Percentiles rank a stretch among this genome's conserved stretches.
Conservation (phyloP, 306 rosid genomes). For the Acacia confusa region DNA sequence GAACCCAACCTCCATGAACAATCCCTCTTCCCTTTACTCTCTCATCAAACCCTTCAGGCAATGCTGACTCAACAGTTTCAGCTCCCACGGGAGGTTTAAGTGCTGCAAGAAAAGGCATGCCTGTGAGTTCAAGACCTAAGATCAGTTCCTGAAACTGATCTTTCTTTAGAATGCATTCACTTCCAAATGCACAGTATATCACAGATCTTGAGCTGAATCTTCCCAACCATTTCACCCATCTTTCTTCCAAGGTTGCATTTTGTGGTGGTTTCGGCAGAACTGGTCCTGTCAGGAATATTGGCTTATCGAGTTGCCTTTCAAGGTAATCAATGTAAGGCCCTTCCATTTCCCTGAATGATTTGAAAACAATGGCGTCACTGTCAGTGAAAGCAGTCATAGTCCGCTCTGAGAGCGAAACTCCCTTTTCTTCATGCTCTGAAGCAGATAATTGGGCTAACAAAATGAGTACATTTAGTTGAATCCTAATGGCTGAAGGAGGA, state of each 20-base stretch:
- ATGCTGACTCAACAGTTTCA: slow-evolving; percentile 44
- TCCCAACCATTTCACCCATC: slow-evolving; percentile 57
- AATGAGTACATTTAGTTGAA: slow-evolving; percentile 45
- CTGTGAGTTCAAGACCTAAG: slow-evolving; percentile 67
- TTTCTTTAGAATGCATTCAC: slow-evolving; percentile 47
- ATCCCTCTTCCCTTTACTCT: slow-evolving; percentile 58
- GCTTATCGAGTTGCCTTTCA: slow-evolving; percentile 40
- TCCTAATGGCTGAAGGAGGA: slow-evolving; percentile 51
- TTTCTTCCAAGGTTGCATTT: slow-evolving; percentile 38
- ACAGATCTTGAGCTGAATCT: slow-evolving; percentile 36
- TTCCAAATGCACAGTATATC: slow-evolving; percentile 70
- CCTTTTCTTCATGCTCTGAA: neutral
- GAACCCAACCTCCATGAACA: slow-evolving; percentile 69
- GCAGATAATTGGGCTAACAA: neutral
- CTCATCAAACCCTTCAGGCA: slow-evolving; percentile 60
- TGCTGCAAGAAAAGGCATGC: slow-evolving; percentile 55
- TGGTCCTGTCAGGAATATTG: slow-evolving; percentile 60
- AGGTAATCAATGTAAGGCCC: slow-evolving; percentile 56
- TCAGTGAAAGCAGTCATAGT: slow-evolving; percentile 16
- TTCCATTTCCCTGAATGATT: slow-evolving; percentile 58
- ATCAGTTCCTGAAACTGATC: slow-evolving; percentile 54
- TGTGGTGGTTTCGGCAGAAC: slow-evolving; percentile 47
- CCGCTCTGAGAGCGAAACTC: slow-evolving; percentile 38
- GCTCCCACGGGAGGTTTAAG: slow-evolving; percentile 54
- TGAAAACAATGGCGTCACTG: slow-evolving; percentile 56